Evolutionary conservation across 2,329 filamentous ascomycete species (phyloP).

Genomic region (Emericellopsis cladophorae): DNA sequence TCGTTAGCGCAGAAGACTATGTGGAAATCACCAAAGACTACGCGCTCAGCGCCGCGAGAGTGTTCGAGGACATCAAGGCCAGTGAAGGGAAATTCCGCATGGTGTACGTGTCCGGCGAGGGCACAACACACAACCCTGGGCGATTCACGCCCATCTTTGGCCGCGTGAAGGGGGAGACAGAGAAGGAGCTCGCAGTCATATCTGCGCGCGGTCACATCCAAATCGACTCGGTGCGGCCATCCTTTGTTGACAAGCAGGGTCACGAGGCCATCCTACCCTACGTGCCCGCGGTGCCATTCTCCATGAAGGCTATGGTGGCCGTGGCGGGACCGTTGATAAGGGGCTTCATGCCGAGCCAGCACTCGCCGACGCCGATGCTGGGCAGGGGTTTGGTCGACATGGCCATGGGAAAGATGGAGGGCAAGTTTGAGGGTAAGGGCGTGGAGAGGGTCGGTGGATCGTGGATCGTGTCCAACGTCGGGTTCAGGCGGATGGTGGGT

Average conservation of each 20-base stretch:
- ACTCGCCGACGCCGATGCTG: slow-evolving; percentile 29
- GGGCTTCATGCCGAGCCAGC: slow-evolving; percentile 7
- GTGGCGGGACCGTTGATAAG: slow-evolving; percentile 14
- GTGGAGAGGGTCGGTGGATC: neutral
- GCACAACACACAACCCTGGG: slow-evolving; percentile 44
- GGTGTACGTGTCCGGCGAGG: slow-evolving; percentile 55
- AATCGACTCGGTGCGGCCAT: slow-evolving; percentile 46
- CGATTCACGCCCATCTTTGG: slow-evolving; percentile 44
- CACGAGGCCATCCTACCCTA: slow-evolving; percentile 30
- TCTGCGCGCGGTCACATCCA: slow-evolving; percentile 31
- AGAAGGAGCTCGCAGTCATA: slow-evolving; percentile 44
- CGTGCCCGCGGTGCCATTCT: slow-evolving; percentile 16
- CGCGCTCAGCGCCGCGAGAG: slow-evolving; percentile 47
- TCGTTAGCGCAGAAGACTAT: slow-evolving; percentile 53
- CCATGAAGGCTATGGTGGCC: slow-evolving; percentile 3
- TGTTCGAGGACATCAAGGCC: slow-evolving; percentile 36
- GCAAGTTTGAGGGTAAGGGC: neutral
- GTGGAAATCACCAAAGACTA: slow-evolving; percentile 56
- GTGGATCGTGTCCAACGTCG: neutral
- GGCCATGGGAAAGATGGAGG: slow-evolving; percentile 25
- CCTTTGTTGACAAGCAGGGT: slow-evolving; percentile 35
- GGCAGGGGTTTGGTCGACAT: slow-evolving; percentile 29
- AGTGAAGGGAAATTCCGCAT: slow-evolving; percentile 46
- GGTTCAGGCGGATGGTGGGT: slow-evolving; percentile 1
- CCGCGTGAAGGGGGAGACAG: slow-evolving; percentile 54